Conservation (phyloP, 306 rosid species). For the Casuarina equisetifolia region DNA sequence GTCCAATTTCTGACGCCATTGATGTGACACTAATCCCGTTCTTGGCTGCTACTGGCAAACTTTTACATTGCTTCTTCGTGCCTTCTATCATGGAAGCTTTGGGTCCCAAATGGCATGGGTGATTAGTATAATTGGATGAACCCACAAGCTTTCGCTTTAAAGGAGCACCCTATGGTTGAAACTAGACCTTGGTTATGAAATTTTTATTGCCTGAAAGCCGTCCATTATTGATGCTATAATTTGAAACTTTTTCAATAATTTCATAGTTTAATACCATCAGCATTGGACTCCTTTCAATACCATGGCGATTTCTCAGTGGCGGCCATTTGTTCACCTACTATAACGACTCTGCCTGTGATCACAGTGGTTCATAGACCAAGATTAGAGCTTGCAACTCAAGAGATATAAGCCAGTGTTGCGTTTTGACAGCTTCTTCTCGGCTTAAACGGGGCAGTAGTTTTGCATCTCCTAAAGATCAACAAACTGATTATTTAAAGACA, state of each 20-base stretch:
- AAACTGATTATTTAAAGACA: too few relatives aligned
- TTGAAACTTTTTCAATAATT: conserved; percentile 12
- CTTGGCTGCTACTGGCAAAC: conserved; percentile 36
- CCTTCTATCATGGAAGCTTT: not conserved
- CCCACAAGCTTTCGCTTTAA: conserved; percentile 10
- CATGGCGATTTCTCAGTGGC: conserved; percentile 15
- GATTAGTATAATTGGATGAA: conserved; percentile 26
- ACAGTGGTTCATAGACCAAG: too few relatives aligned
- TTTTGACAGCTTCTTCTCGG: not conserved
- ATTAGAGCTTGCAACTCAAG: too few relatives aligned
- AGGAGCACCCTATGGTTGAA: not conserved
- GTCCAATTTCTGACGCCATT: conserved; percentile 40
- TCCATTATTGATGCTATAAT: conserved; percentile 17
- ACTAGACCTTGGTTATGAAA: not conserved
- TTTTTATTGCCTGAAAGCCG: not conserved
- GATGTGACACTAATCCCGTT: conserved; percentile 51
- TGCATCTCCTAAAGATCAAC: too few relatives aligned
- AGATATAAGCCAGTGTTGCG: too few relatives aligned
- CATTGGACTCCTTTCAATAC: not conserved
- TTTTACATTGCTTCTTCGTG: conserved; percentile 8
- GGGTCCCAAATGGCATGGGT: conserved; percentile 31
- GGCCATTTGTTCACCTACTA: conserved; percentile 42
- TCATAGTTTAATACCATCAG: not conserved
- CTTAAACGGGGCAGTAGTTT: not conserved
- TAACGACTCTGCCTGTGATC: conserved; percentile 12